Evolutionary conservation across 2,329 filamentous ascomycete species (phyloP).

Genomic region (Huntiella omanensis): DNA sequence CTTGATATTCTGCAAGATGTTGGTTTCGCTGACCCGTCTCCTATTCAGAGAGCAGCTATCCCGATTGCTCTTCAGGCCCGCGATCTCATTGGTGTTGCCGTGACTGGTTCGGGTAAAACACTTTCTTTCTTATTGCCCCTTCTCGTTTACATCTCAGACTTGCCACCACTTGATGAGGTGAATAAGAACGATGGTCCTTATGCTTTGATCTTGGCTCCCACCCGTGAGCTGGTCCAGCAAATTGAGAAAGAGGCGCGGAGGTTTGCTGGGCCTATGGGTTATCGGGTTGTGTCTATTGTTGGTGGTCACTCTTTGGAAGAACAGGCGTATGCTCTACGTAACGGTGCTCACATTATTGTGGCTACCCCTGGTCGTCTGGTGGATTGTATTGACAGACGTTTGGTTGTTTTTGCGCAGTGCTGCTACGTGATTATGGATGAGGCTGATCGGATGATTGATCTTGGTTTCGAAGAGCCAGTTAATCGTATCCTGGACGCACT

Average conservation of each 20-base stretch:
- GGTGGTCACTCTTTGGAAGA: constrained; percentile 91
- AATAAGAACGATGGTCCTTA: constrained; percentile 94
- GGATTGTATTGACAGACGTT: constrained; percentile 84
- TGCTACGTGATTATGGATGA: constrained; percentile 99
- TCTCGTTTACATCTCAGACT: constrained; percentile 80
- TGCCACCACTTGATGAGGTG: constrained; percentile 65
- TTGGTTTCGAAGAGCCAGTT: constrained; percentile 92
- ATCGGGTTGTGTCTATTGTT: constrained; percentile 92
- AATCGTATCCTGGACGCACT: constrained; percentile 95
- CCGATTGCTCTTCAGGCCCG: constrained; percentile 83
- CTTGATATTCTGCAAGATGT: constrained; percentile 68
- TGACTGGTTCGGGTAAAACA: constrained; percentile 96
- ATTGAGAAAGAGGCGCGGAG: constrained; percentile 89
- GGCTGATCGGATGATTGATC: constrained; percentile 96
- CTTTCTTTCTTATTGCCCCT: constrained; percentile 84
- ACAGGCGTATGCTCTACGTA: constrained; percentile 72
- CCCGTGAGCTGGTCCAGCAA: constrained; percentile 91
- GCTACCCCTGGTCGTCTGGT: constrained; percentile 95
- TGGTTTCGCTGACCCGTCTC: constrained; percentile 78
- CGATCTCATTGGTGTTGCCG: constrained; percentile 94
- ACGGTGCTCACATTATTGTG: constrained; percentile 93
- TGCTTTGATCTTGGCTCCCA: constrained; percentile 89
- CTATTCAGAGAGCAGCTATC: constrained; percentile 86
- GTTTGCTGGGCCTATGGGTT: constrained; percentile 77
- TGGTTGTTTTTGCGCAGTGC: constrained; percentile 86